phyloP scores from a whole-genome alignment of 2,329 filamentous ascomycete genomes.

The Calonectria crousiana region DNA sequence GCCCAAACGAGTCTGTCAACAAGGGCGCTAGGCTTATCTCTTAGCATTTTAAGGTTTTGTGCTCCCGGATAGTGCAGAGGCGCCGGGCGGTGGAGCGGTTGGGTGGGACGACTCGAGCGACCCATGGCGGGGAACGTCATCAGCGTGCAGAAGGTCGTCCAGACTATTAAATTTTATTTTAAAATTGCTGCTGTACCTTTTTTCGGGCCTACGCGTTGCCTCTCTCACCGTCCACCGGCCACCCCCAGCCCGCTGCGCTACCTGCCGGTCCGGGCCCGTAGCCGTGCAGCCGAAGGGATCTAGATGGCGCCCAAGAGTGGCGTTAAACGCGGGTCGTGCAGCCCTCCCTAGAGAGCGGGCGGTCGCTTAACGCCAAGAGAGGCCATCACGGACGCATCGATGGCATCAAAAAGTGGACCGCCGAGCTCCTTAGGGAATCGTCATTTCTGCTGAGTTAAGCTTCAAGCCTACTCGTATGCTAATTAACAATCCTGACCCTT shows the following conservation, averaged over 20 bases:
- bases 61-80: neutral
- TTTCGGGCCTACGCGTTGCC: neutral
- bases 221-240: too few relatives aligned
- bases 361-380: neutral
- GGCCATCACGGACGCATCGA: neutral
- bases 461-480: neutral
- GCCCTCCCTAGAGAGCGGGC: neutral
- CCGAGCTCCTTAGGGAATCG: neutral
- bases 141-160: neutral
- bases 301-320: neutral
- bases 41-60: neutral
- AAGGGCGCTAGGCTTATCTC: neutral
- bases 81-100: neutral
- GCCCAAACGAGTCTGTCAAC: neutral
- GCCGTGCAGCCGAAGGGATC: neutral
- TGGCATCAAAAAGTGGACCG: neutral
- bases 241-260: neutral
- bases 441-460: slow-evolving; percentile 4
- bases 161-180: neutral
- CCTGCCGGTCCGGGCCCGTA: neutral
- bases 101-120: neutral
- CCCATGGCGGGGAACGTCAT: neutral
- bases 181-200: neutral
- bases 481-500: neutral
- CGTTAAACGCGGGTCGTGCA: neutral